Evolutionary conservation across 2,329 filamentous ascomycete species (phyloP), one percentile per base, ranked within the genome.

Genomic region (Erysiphe pulchra): DNA sequence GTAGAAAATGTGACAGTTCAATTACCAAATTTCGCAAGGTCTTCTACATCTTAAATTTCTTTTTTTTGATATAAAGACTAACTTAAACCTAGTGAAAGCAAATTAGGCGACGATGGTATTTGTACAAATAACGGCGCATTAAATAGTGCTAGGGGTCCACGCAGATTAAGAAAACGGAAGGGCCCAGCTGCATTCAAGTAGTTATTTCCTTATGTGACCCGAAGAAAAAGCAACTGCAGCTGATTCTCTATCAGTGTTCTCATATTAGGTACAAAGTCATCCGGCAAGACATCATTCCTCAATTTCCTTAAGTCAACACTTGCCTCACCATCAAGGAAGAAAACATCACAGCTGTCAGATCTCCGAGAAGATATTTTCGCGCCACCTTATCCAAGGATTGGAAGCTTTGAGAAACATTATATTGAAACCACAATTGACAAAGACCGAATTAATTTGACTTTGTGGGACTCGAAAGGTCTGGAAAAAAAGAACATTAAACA

Each of bases 101-200:
- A 95, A 83, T 86, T 87, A 54, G 79, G 95, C 62, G 84, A 90
- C 54, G 85, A 87, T 49, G 80, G 90, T 52, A 93, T 92, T 64
- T 94, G 86, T 65, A 95, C 94, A 63, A 85, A 87, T 47, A 92
- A 82, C 65, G 92, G 81, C 62, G 80, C 82, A 46, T 73, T 87
- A 53, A 93, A 83, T 67, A 75, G 93, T 65, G 93, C 93, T 66
- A 93, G 80, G 61, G 87, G 90, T 24, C 20, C 20, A 51, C 77
- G 90, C 53, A 77, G 86, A 59, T 78, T 95, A 53, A 77, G 90
- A 55, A 80, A 87, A 66, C 78, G 90, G 65, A 95, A 93, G 68
- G 90, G 98, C 58, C 90, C 90, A 9, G 94, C 87, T 11, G 85
- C 90, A 0, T 93, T 95, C 73, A 98, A 98, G 87, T 95, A 68